A percentile compares a stretch with the other conserved stretches of the same genome.
Conservation (phyloP, 2,329 filamentous ascomycete genomes). For the Clonostachys chloroleuca region DNA sequence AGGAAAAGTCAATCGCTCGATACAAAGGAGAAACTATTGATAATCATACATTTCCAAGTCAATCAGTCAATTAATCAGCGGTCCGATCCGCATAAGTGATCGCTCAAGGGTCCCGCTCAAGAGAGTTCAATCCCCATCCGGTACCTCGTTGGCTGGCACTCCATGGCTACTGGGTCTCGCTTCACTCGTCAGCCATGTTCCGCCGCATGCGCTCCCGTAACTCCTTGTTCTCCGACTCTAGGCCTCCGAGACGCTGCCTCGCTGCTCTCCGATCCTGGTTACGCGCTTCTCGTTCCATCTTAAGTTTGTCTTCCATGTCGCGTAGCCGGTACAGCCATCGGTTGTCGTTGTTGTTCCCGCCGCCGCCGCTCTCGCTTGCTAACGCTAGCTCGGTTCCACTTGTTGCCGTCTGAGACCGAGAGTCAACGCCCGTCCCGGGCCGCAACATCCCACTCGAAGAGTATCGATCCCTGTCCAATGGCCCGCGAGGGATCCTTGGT, state of each 20-base stretch:
- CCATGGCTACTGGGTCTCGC: too few relatives aligned
- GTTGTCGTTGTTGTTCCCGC: conserved; percentile 47
- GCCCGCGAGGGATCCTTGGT: conserved; percentile 47
- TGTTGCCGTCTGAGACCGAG: conserved; percentile 17
- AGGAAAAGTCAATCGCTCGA: too few relatives aligned
- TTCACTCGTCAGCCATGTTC: conserved; percentile 1
- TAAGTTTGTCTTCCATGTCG: conserved; percentile 83
- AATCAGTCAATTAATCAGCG: too few relatives aligned
- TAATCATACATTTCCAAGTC: too few relatives aligned
- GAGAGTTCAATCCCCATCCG: too few relatives aligned
- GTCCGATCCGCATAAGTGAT: too few relatives aligned
- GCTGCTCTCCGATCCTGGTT: conserved; percentile 82
- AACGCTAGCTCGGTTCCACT: conserved; percentile 15
- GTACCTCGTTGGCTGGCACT: too few relatives aligned
- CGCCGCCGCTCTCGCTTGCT: conserved; percentile 8
- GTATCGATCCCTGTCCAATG: conserved; percentile 30
- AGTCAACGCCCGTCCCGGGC: neutral
- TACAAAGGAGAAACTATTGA: too few relatives aligned
- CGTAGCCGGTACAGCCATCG: conserved; percentile 82
- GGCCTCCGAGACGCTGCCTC: conserved; percentile 71
- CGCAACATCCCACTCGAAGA: conserved; percentile 8
- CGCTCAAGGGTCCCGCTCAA: too few relatives aligned
- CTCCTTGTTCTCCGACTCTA: conserved; percentile 70
- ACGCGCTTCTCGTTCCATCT: conserved; percentile 83
- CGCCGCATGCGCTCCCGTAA: conserved; percentile 57